Evolutionary conservation across 139 green algal species (phyloP).

Genomic region (Picocystis salinarum): DNA sequence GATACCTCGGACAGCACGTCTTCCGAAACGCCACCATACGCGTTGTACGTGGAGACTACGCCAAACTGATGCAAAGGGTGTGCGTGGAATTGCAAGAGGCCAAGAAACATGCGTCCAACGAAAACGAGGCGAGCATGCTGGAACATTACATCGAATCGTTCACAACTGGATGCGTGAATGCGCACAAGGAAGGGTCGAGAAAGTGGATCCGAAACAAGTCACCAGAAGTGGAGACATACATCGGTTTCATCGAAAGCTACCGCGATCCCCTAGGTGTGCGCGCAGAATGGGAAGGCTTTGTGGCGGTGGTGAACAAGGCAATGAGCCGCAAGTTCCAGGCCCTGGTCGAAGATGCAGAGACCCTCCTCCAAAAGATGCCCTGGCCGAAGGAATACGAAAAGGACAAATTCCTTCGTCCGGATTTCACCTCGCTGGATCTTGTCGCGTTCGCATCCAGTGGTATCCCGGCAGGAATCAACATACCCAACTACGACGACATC

Average conservation of each 20-base stretch:
- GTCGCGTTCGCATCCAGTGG: constrained; percentile 7
- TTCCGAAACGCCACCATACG: too few relatives aligned
- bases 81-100: too few relatives aligned
- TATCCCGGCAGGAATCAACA: constrained; percentile 11
- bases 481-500: constrained; percentile 12
- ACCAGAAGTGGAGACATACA: constrained; percentile 10
- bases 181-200: constrained; percentile 8
- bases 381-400: constrained; percentile 12
- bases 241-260: constrained; percentile 11
- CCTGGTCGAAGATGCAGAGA: not conserved
- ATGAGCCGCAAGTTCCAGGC: constrained; percentile 7
- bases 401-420: constrained; percentile 4
- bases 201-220: constrained; percentile 3
- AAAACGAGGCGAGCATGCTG: too few relatives aligned
- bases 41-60: too few relatives aligned
- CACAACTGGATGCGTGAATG: constrained; percentile 6
- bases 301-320: constrained; percentile 11
- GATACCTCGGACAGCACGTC: too few relatives aligned
- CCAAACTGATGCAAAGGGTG: too few relatives aligned
- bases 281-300: constrained; percentile 10
- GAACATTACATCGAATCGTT: constrained; percentile 8
- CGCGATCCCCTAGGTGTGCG: constrained; percentile 6
- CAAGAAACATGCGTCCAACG: too few relatives aligned
- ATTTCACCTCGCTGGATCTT: constrained; percentile 9
- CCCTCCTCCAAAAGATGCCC: constrained; percentile 1